Conservation (phyloP, 139 green algal species). For the Closterium sp. region DNA sequence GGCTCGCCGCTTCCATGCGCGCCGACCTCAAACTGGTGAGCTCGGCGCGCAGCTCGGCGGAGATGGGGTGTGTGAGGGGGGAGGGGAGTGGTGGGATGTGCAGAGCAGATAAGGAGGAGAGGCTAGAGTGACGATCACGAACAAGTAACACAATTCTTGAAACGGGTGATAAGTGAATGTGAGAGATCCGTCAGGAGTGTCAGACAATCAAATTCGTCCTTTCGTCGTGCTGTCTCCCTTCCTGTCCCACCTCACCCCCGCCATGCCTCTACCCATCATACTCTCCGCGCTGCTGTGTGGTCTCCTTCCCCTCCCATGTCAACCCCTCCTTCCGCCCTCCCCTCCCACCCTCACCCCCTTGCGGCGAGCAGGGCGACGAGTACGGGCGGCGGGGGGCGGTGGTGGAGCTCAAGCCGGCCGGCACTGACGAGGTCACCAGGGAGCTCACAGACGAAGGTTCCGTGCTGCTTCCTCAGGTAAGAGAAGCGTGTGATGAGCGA, state of each 20-base stretch:
- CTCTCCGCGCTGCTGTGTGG: no score
- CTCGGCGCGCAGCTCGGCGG: neutral
- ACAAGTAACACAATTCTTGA: no score
- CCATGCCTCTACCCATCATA: no score
- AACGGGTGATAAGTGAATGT: no score
- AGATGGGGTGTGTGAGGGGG: neutral
- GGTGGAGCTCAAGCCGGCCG: neutral
- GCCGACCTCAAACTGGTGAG: neutral
- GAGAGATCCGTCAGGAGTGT: no score
- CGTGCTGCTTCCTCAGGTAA: conserved; percentile 6
- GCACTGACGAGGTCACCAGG: neutral
- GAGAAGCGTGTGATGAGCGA: neutral
- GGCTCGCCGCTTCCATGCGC: neutral
- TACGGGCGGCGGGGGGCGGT: neutral
- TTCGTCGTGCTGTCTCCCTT: no score
- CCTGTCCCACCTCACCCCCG: no score
- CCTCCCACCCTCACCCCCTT: neutral
- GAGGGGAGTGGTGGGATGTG: neutral
- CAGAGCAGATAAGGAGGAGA: neutral
- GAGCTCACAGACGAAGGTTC: neutral
- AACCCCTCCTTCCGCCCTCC: neutral
- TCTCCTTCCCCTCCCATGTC: no score
- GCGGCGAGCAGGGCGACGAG: neutral
- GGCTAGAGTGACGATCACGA: neutral
- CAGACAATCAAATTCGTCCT: no score